Percentiles rank a stretch among this genome's conserved stretches.
phyloP scores from a whole-genome alignment of 768 basidiomycete species.

The Kwoniella heveanensis region DNA sequence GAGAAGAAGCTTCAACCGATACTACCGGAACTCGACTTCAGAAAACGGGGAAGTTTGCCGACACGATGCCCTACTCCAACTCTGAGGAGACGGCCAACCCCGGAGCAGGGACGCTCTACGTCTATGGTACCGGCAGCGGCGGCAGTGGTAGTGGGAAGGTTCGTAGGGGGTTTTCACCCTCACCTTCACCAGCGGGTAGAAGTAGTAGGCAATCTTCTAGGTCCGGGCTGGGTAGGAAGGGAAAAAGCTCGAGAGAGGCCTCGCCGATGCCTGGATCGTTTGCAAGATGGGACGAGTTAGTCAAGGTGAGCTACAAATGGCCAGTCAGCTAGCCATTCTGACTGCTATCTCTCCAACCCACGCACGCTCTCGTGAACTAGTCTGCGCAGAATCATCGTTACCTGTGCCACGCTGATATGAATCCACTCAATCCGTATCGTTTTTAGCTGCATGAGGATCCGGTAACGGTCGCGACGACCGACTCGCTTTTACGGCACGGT shows the following conservation, averaged over 20 bases:
- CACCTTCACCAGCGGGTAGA: slow-evolving; percentile 6
- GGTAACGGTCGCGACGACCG: slow-evolving; percentile 41
- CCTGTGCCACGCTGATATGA: no score
- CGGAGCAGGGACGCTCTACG: slow-evolving; percentile 42
- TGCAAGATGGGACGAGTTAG: slow-evolving; percentile 29
- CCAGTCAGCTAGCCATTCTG: neutral
- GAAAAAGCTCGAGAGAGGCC: slow-evolving; percentile 1
- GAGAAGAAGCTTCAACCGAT: no score
- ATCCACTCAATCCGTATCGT: no score
- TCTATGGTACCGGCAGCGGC: no score
- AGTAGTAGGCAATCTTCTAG: neutral
- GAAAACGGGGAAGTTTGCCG: neutral
- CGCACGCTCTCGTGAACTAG: neutral
- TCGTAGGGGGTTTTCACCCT: neutral
- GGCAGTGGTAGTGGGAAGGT: neutral
- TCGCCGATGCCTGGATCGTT: slow-evolving; percentile 1
- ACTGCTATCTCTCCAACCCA: neutral
- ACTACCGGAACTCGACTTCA: neutral
- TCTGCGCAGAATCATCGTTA: no score
- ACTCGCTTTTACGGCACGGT: slow-evolving; percentile 52
- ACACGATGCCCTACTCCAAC: slow-evolving; percentile 35
- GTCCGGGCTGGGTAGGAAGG: slow-evolving; percentile 1
- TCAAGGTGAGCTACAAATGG: slow-evolving; percentile 21
- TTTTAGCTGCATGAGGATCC: slow-evolving; percentile 29
- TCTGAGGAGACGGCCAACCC: slow-evolving; percentile 36